Base-by-base conservation (phyloP, 176 grass and related monocot species). In the Themeda triandra region DNA sequence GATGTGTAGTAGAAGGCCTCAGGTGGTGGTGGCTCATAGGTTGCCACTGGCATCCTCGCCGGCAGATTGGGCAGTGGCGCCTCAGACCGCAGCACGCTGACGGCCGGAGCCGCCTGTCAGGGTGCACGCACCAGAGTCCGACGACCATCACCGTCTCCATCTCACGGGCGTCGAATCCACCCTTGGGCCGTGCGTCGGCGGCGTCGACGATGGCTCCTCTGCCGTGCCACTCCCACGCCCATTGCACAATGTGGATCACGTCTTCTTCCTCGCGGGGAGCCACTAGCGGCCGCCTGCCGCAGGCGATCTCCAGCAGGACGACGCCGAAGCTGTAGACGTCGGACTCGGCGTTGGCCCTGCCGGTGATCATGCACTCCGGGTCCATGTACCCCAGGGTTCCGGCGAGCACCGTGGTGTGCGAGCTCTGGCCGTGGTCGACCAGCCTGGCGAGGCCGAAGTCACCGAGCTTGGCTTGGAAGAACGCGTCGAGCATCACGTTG, bases 51-150 rank as follows among this genome's bases (percentile, higher is more conserved):
- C 45, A 48, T 48, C 45, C 45, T 49, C 15, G 46, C 4, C 46
- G 46, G 46, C 15, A 49, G 46, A 49, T 49, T 49, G 14, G 48
- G 48, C 48, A 19, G 48, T 7, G 48, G 48, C 48, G 5, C 14
- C 17, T 51, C 48, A 18, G 17, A 19, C 5, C 48, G 48, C 15
- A 51, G 48, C 48, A 51, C 48, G 48, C 3, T 19, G 48, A 51
- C 17, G 48, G 48, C 48, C 84, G 39, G 7, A 75, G 7, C 6
- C 17, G 85, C 42, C 62, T 41, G 10, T 86, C 49, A 0, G 86
- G 89, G 30, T 89, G 89, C 9, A 76, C 30, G n/a, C 92, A 94
- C 82, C 81, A 87, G 14, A 94, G 87, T 3, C 92, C 87, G 6
- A 87, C 87, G 0, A 76, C 8, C 84, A 92, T 56, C 63, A 92